These are phyloP conservation scores for Nakazawaea anatomiae DNA, from an alignment of 805 yeast species.

Conservation along the genomic window DNA sequence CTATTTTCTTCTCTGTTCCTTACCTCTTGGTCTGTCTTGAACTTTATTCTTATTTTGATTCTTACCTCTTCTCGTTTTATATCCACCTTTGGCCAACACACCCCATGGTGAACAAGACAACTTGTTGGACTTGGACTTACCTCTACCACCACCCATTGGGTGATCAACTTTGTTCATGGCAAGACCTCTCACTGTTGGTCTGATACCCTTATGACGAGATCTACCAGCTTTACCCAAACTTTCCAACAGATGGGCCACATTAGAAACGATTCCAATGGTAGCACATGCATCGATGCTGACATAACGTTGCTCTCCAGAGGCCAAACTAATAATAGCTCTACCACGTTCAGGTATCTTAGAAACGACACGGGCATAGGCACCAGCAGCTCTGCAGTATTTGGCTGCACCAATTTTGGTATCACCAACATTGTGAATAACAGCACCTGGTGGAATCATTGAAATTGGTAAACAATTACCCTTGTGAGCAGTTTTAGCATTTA, in stretches of 20 bases:
- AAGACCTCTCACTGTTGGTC: conserved; percentile 96
- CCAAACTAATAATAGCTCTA: conserved; percentile 74
- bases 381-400: conserved; percentile 89
- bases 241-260: conserved; percentile 84
- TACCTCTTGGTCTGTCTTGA: conserved; percentile 87
- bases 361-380: conserved; percentile 84
- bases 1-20: conserved; percentile 22
- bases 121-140: conserved; percentile 95
- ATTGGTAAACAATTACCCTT: conserved; percentile 95
- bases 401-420: conserved; percentile 72
- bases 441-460: conserved; percentile 90
- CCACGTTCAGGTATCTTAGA: conserved; percentile 67
- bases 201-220: conserved; percentile 82
- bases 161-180: conserved; percentile 98
- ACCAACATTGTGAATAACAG: conserved; percentile 85
- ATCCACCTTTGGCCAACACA: conserved; percentile 81
- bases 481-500: conserved; percentile 80
- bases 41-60: conserved; percentile 79
- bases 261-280: conserved; percentile 88
- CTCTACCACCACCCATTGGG: conserved; percentile 99
- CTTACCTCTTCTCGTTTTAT: conserved; percentile 90
- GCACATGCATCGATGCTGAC: conserved; percentile 85
- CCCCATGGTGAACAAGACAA: conserved; percentile 97
- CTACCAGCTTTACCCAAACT: conserved; percentile 97
- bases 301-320: conserved; percentile 91